These are phyloP conservation scores for Medicago arabica DNA, from an alignment of 306 rosid genomes.

Conservation along the genomic window DNA sequence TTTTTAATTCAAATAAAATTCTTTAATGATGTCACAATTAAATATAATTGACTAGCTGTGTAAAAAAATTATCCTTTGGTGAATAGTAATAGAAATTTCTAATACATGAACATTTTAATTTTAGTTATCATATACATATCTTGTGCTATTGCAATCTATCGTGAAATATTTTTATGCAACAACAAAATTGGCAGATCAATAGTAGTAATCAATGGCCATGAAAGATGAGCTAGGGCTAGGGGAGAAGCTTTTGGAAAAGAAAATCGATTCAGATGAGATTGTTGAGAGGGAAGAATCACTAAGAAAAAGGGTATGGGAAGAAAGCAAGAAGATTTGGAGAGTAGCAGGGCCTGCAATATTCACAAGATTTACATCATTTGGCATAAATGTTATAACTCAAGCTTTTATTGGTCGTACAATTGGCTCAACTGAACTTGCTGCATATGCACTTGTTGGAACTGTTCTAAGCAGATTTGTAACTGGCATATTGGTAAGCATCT, in stretches of 20 bases:
- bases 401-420: slow-evolving; percentile 52
- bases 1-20: no score
- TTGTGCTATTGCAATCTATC: not conserved
- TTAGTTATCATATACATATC: not conserved
- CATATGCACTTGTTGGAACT: slow-evolving; percentile 46
- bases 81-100: not conserved
- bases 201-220: not conserved
- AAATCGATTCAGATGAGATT: not conserved
- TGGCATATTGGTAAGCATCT: slow-evolving; percentile 46
- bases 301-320: slow-evolving; percentile 43
- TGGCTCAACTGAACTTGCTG: slow-evolving; percentile 56
- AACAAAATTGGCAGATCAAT: not conserved
- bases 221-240: not conserved
- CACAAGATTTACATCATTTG: slow-evolving; percentile 55
- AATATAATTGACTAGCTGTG: not conserved
- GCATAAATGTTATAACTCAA: slow-evolving; percentile 48
- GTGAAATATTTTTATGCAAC: not conserved
- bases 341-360: slow-evolving; percentile 59
- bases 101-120: not conserved
- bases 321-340: slow-evolving; percentile 55
- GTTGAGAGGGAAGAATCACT: slow-evolving; percentile 28
- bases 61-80: no score
- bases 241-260: not conserved
- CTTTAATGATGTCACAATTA: no score
- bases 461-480: slow-evolving; percentile 47